phyloP scores from a whole-genome alignment of 192 early-diverging fungal genomes.

The Linnemannia exigua region DNA sequence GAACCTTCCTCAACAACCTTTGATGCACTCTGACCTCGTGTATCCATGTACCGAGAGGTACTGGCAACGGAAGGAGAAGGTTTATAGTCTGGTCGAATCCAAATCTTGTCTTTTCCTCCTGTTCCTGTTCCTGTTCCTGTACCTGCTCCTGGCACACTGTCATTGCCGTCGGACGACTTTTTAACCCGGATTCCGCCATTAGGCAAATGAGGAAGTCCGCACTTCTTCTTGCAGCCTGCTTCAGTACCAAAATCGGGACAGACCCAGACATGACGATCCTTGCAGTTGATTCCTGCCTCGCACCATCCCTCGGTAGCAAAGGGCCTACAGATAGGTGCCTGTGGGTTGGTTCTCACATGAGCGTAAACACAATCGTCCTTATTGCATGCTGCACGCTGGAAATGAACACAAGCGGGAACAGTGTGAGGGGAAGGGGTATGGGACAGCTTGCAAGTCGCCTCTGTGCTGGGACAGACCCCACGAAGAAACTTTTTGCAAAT shows the following conservation, averaged over 20 bases:
- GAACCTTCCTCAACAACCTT: neutral
- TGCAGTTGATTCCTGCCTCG: slow-evolving; percentile 66
- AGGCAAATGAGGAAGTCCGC: slow-evolving; percentile 72
- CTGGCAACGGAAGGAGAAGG: neutral
- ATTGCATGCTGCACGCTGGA: slow-evolving; percentile 71
- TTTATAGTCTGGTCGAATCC: neutral
- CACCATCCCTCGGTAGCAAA: slow-evolving; percentile 78
- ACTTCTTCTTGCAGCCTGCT: slow-evolving; percentile 69
- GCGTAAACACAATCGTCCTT: slow-evolving; percentile 68
- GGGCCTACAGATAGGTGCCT: slow-evolving; percentile 72
- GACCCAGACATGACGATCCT: slow-evolving; percentile 74
- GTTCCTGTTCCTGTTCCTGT: slow-evolving; percentile 13
- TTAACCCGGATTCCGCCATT: slow-evolving; percentile 31
- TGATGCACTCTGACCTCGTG: slow-evolving; percentile 5
- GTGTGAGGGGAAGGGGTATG: slow-evolving; percentile 69
- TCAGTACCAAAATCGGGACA: slow-evolving; percentile 80
- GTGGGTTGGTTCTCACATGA: slow-evolving; percentile 68
- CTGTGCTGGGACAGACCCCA: slow-evolving; percentile 60
- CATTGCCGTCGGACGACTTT: slow-evolving; percentile 19
- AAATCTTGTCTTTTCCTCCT: neutral
- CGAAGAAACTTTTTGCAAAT: slow-evolving; percentile 66
- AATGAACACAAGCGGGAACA: slow-evolving; percentile 74
- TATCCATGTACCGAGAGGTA: neutral
- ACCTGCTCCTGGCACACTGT: neutral
- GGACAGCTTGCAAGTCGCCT: slow-evolving; percentile 59